Base-by-base conservation (phyloP, 805 yeast species). In the Yamadazyma scolyti region DNA sequence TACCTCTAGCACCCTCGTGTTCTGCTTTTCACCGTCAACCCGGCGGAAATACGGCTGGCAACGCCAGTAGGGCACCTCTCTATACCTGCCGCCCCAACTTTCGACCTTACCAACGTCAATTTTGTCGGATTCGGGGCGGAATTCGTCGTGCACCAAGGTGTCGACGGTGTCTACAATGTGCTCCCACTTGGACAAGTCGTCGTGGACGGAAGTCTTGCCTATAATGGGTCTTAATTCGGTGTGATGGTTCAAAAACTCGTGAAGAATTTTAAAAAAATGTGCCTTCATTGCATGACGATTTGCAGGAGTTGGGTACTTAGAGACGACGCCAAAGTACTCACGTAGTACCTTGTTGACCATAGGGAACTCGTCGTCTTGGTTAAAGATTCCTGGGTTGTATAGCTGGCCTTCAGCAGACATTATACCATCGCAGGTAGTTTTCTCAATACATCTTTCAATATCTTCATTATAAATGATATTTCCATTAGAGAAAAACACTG, bases 381-480 rank as follows among this genome's bases (percentile, higher is more conserved):
- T 75, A 54, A 93, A 90, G 1, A 89, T 77, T 5, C 95, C 97
- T 1, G 99, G 99, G 48, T 93, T 93, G 59, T 80, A 84, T 20
- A 93, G 63, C 50, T 88, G 88, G 1, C 96, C 96, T 56, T 93
- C 99, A 1, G 98, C 98, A 24, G 94, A 80, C 98, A 93, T 93
- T 11, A 93, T 93, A 0, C 88, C 96, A 58, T 93, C 97, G 42
- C 93, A 83, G 1, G 61, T 63, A 4, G 86, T 76, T 6, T 63
- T 71, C 2, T 67, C 68, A 25, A 77, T 52, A 53, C 96, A 83
- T 39, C 93, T 68, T 1, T 68, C 67, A 15, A 90, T 65, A 53
- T 93, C 97, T 25, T 80, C 83, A 0, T 95, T 85, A 48, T 93
- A 93, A 27, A 93, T 60, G n/a, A 93, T 75, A 56, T 93, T 93